These are phyloP conservation scores for Pelagophyceae sp. DNA, from an alignment of 352 stramenopile genomes.

Conservation along the genomic window DNA sequence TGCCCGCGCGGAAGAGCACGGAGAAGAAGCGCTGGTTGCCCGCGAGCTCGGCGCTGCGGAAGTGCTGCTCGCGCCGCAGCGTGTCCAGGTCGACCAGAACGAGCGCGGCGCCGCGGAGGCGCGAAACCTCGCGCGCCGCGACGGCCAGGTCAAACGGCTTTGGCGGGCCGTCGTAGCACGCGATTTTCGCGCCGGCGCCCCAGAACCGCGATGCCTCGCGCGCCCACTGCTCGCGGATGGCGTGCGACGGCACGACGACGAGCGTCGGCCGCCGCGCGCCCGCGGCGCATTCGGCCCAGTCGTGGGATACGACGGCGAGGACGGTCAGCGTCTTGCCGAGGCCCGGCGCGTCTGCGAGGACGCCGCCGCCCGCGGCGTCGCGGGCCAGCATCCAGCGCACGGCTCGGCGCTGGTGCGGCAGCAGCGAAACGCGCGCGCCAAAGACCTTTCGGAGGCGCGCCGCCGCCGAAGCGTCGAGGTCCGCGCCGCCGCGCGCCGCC, in stretches of 20 bases:
- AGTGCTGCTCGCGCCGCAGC: not conserved
- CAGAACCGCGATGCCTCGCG: not conserved
- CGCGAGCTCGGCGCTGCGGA: not conserved
- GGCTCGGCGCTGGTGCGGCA: not conserved
- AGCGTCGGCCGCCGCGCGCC: not conserved
- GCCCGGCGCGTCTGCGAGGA: not conserved
- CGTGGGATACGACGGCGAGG: not conserved
- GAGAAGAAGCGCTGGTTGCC: not conserved
- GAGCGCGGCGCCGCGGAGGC: not conserved
- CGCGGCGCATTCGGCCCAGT: not conserved
- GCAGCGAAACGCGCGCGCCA: not conserved
- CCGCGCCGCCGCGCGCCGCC: no score
- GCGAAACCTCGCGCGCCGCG: not conserved
- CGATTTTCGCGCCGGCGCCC: not conserved
- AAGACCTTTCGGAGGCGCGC: not conserved
- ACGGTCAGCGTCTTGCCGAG: conserved; percentile 5
- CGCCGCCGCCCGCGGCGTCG: not conserved
- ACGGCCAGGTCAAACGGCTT: not conserved
- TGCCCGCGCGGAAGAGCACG: not conserved
- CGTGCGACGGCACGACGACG: not conserved
- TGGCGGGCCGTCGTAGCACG: not conserved
- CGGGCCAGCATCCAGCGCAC: not conserved
- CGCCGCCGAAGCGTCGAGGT: not conserved
- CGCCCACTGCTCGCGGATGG: not conserved
- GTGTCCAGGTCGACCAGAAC: not conserved